Conservation (phyloP, 148 eudicot genomes). For the Fagopyrum tataricum region DNA sequence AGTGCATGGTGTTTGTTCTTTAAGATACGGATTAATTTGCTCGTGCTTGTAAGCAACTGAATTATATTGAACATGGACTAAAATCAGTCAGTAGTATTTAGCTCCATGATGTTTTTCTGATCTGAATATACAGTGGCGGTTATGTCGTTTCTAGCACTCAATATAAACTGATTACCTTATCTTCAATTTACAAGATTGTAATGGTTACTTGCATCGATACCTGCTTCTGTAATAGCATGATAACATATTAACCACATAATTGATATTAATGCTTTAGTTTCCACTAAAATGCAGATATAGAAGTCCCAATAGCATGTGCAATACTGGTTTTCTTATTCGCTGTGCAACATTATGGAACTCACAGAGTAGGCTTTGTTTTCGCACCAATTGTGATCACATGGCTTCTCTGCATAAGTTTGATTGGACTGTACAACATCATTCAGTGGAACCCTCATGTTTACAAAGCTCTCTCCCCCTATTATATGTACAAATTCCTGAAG, state of each 20-base stretch:
- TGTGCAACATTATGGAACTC: constrained; percentile 91
- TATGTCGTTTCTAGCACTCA: not conserved
- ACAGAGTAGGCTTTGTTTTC: constrained; percentile 79
- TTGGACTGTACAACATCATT: constrained; percentile 81
- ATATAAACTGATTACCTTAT: not conserved
- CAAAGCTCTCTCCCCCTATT: constrained; percentile 86
- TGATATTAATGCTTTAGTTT: not conserved
- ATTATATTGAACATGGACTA: not conserved
- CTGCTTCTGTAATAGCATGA: not conserved
- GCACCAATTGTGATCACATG: constrained; percentile 84
- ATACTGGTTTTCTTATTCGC: constrained; percentile 75
- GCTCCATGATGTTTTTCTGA: not conserved
- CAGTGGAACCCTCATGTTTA: constrained; percentile 82
- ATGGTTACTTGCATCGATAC: not conserved
- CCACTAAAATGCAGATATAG: constrained; percentile 60
- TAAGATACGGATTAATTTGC: too few species aligned
- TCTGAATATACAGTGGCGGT: not conserved
- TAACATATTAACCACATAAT: not conserved
- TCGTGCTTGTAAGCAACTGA: not conserved
- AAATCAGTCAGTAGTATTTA: not conserved
- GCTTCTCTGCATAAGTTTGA: constrained; percentile 86
- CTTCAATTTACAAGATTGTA: not conserved
- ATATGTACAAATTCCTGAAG: constrained; percentile 90
- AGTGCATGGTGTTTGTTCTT: too few species aligned
- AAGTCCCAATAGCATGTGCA: constrained; percentile 75